Base-by-base conservation (phyloP, 2,329 filamentous ascomycete genomes). In the Sporothrix variecibatus region DNA sequence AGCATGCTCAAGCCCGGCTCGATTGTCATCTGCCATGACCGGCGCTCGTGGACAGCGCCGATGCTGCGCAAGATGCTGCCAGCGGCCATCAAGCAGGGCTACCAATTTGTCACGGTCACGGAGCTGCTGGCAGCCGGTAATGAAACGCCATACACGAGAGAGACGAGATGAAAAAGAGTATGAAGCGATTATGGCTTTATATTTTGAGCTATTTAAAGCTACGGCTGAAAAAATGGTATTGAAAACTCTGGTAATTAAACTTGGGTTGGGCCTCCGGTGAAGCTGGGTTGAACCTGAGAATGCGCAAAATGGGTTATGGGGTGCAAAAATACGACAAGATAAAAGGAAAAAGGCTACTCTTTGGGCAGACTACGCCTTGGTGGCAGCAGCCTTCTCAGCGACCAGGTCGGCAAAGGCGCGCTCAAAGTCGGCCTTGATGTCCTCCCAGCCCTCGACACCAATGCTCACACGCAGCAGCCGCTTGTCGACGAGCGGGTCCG, bases 1-100 rank as follows among this genome's bases (percentile, higher is more conserved):
- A 94, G 93, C 82, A 94, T 94, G 92, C 85, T 92, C 49, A 85
- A 88, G 65, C 91, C 92, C 0, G 94, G 94, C 0, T 91, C 89
- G 38, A 92, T 97, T 74, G 91, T 97, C 75, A 91, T 97, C 71
- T 95, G 94, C 80, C 94, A 97, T 83, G 94, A 97, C 83, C 82
- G 94, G 77, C 86, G 94, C 79, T 84, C 86, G n/a, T 97, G 94
- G 93, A 97, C 94, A 34, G 86, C 87, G 67, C 92, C 93, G 0
- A 96, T 97, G 93, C 80, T 97, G 82, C 84, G 85, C 53, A 87
- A 85, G 75, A 91, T 96, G 53, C 81, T 97, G 77, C 92, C 92
- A 0, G 91, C 93, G 80, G 83, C 97, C 78, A 90, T 85, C 81
- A 85, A 85, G 76, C 86, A 88, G 76, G 94, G 93, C 0, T 97